Percentiles rank a stretch among this genome's conserved stretches.
Evolutionary conservation across 805 yeast genomes (phyloP).

Genomic region (Saccharomycopsis fermentans): DNA sequence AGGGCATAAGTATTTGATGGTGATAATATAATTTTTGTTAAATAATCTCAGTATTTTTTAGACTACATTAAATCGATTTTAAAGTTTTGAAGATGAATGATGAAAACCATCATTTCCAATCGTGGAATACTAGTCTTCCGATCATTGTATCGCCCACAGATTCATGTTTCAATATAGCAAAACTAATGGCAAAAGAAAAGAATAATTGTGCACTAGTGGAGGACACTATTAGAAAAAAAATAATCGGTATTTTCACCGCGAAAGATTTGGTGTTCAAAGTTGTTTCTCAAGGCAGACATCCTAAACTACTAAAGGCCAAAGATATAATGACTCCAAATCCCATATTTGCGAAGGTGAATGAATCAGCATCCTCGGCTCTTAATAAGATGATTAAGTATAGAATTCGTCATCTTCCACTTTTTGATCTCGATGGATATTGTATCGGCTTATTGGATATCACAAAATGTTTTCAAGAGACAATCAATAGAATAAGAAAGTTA

Average conservation of each 20-base stretch:
- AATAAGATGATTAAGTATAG: conserved; percentile 32
- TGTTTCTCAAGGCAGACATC: conserved; percentile 25
- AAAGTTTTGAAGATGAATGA: neutral
- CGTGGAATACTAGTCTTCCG: conserved; percentile 27
- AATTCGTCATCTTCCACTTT: conserved; percentile 35
- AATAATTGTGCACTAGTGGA: conserved; percentile 34
- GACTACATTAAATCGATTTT: neutral
- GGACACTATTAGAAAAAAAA: conserved; percentile 21
- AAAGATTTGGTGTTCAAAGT: conserved; percentile 38
- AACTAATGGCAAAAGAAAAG: conserved; percentile 29
- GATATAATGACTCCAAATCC: conserved; percentile 34
- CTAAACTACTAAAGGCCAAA: conserved; percentile 24
- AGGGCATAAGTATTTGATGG: neutral
- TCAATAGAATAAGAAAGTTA: conserved; percentile 33
- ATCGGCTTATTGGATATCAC: conserved; percentile 38
- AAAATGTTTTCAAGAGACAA: conserved; percentile 37
- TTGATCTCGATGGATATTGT: conserved; percentile 27
- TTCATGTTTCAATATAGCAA: conserved; percentile 27
- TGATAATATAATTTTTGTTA: neutral
- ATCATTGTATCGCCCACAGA: conserved; percentile 28
- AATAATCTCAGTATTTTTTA: neutral
- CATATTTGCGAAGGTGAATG: conserved; percentile 26
- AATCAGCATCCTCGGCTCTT: conserved; percentile 34
- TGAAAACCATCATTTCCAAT: conserved; percentile 6
- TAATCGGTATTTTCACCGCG: conserved; percentile 35